Base-by-base conservation (phyloP, 2,329 filamentous ascomycete genomes). In the Saccharata proteae region DNA sequence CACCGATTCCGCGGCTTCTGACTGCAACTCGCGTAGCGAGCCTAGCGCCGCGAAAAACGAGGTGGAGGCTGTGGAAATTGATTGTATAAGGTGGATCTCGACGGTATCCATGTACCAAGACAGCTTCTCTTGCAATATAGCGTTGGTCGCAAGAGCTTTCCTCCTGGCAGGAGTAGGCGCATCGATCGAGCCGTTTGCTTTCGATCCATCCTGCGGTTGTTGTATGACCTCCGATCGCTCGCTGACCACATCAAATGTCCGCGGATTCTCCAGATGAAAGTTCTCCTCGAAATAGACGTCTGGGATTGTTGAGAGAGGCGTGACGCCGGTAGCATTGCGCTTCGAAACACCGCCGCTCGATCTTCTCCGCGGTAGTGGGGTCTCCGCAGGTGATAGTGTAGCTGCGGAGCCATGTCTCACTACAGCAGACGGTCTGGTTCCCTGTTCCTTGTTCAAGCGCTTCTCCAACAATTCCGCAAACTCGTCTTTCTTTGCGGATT, bases 61-160 rank as follows among this genome's bases (percentile, higher is more conserved):
- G 1, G 84, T 85, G 0, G 90, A 96, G 1, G 90, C 90, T 0
- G 82, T 85, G 3, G 88, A 96, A 40, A 98, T 98, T 0, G 86
- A 93, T 18, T 83, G 84, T 44, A 98, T 94, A 6, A 98, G 65
- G 52, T 98, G 90, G 33, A 98, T 84, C 52, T 98, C 90, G 14
- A 98, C 85, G 0, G 90, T 98, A 52, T 98, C 90, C 85, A 98
- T 93, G 54, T 98, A 98, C 90, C 90, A 98, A 0, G 90, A 96
- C 9, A 98, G 65, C 57, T 98, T 98, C 57, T 98, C 90, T 52
- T 98, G 90, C 20, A 98, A 57, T 36, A 98, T 98, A 0, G 90
- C 90, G 57, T 98, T 98, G 0, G 86, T 94, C 6, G 88, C 88
- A 16, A 98, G 64, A 1, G 83, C 81, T 52, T 94, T 96, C 38